phyloP scores from a whole-genome alignment of 2,329 filamentous ascomycete genomes.

The Hypoxylon sp. region DNA sequence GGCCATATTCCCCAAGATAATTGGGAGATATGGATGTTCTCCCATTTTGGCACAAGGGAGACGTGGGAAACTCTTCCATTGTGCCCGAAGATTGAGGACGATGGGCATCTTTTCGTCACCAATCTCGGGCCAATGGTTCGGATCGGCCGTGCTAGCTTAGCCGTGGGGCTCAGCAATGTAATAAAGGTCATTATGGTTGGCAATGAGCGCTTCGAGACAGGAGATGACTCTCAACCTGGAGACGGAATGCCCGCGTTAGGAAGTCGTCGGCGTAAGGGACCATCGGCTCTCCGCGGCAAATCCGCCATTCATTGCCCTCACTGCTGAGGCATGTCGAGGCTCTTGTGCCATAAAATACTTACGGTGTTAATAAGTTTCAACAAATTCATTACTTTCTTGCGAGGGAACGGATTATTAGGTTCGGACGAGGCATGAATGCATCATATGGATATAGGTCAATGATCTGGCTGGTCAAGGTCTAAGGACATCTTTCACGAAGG shows the following conservation, averaged over 20 bases:
- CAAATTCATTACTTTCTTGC: conserved; percentile 11
- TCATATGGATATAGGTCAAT: conserved; percentile 29
- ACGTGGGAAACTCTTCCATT: conserved; percentile 64
- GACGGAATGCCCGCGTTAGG: conserved; percentile 57
- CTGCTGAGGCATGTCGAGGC: conserved; percentile 13
- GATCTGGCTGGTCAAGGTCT: conserved; percentile 32
- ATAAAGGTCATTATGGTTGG: conserved; percentile 80
- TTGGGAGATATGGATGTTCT: conserved; percentile 71
- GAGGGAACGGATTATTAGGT: conserved; percentile 32
- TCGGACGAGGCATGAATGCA: conserved; percentile 31
- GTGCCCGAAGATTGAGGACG: conserved; percentile 58
- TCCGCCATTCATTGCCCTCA: conserved; percentile 26
- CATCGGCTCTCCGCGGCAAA: conserved; percentile 46
- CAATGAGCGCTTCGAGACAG: conserved; percentile 72
- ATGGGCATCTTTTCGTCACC: conserved; percentile 73
- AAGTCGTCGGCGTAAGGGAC: conserved; percentile 54
- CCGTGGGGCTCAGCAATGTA: conserved; percentile 78
- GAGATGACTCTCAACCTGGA: conserved; percentile 50
- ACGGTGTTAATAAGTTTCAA: conserved; percentile 13
- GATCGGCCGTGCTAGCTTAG: conserved; percentile 75
- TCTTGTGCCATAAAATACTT: background rate
- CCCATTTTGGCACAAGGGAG: conserved; percentile 61
- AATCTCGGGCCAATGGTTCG: conserved; percentile 74
- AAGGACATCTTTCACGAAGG: conserved; percentile 16
- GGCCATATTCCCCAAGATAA: conserved; percentile 51